Base-by-base conservation (phyloP, 1,284 basidiomycete species). In the Cutaneotrichosporon daszewskae region DNA sequence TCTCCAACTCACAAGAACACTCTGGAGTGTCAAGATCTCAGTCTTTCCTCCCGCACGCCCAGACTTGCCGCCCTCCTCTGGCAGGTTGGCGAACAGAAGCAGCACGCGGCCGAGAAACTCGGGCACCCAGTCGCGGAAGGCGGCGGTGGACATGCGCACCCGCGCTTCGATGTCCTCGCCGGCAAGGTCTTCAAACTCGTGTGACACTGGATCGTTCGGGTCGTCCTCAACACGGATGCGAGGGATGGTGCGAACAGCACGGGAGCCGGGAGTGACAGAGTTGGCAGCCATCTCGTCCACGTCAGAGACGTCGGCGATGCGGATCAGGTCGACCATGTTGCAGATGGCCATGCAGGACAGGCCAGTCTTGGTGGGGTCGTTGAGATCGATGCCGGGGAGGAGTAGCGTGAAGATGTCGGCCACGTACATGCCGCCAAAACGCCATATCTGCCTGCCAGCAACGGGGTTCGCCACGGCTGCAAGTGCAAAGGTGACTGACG, bases 401-500 rank as follows among this genome's bases (percentile, higher is more conserved):
- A 85, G 88, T 26, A 96, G 74, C 57, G 95, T 89, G 44, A 98
- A 77, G 17, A 98, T 77, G 17, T 91, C 88, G 3, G 91, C 74
- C 25, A 97, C 74, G 63, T 87, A 91, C 68, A 90, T 86, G 1
- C 91, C 94, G 3, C 85, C 83, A 7, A 84, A 74, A 77, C 85
- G 62, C 59, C 75, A 97, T 29, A 86, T 66, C 20, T 76, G 77
- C 52, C 89, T 85, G 2, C 82, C 83, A 2, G 89, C 79, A 25
- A 98, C 73, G 8, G 88, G 85, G 4, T 83, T 76, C 18, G 87
- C 77, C 17, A 94, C 80, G 1, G 82, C 82, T 16, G 85, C 80
- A n/a, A 98, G 77, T 59, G 88, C 85, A 45, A 84, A 87, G 43
- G 97, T 78, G 23, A 91, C 88, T 2, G 90, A 86, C 1, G 88